A percentile compares a stretch with the other conserved stretches of the same genome.
Conservation (phyloP, 2,329 filamentous ascomycete genomes). For the Xylariaceae sp. region DNA sequence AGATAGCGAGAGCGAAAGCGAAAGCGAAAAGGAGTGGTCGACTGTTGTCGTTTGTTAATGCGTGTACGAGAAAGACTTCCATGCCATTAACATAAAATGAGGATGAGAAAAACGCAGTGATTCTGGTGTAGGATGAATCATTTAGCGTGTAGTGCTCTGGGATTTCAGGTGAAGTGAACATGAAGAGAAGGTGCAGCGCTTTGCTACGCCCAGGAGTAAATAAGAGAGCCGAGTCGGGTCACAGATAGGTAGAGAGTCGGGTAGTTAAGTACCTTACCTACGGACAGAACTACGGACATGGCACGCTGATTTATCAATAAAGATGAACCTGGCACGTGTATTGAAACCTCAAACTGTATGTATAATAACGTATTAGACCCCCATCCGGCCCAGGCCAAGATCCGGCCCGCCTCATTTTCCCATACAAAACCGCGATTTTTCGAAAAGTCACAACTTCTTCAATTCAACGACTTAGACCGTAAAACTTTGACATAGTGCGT, state of each 20-base stretch:
- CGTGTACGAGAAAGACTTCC: background rate
- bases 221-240: background rate
- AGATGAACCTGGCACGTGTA: background rate
- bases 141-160: background rate
- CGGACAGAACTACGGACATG: too few relatives aligned
- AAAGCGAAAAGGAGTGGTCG: background rate
- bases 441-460: too few relatives aligned
- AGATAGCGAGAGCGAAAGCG: background rate
- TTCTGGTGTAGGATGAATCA: background rate
- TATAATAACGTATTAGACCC: too few relatives aligned
- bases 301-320: too few relatives aligned
- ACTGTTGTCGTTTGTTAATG: background rate
- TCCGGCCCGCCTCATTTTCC: too few relatives aligned
- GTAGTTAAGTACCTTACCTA: background rate
- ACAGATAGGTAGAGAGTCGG: background rate
- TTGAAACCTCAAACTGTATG: background rate
- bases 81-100: conserved; percentile 1
- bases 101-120: background rate
- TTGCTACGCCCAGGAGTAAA: background rate
- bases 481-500: too few relatives aligned
- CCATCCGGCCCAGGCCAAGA: too few relatives aligned
- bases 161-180: background rate
- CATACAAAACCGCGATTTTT: too few relatives aligned
- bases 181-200: background rate
- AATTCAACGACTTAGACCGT: too few relatives aligned